phyloP scores from a whole-genome alignment of 495 filamentous ascomycete species.

The Lasiosphaeria hispida region DNA sequence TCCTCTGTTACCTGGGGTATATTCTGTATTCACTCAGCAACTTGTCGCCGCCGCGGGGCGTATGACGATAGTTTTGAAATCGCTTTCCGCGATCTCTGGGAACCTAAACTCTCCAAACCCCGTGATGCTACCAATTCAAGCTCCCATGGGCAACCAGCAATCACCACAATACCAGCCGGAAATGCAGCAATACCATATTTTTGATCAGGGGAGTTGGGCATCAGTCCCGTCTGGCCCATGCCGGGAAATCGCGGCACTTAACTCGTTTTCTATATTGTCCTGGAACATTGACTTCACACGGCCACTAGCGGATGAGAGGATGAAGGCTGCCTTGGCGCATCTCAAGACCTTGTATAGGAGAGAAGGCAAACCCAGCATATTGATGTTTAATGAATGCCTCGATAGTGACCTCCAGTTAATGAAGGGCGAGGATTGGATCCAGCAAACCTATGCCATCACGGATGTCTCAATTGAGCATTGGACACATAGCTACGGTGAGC shows the following conservation, averaged over 20 bases:
- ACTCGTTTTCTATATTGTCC: conserved; percentile 21
- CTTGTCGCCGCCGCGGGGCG: no score
- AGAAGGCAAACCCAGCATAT: conserved; percentile 28
- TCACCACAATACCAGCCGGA: not conserved
- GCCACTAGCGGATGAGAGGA: conserved; percentile 35
- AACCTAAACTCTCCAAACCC: no score
- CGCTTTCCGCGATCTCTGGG: no score
- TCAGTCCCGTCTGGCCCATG: not conserved
- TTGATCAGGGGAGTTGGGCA: not conserved
- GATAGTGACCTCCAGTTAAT: conserved; percentile 41
- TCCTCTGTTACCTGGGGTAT: no score
- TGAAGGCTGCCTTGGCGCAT: conserved; percentile 42
- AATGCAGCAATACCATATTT: not conserved
- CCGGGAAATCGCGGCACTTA: not conserved
- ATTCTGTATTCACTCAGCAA: no score
- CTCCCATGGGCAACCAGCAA: no score
- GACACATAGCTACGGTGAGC: conserved; percentile 12
- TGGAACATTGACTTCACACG: conserved; percentile 57
- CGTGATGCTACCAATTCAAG: no score
- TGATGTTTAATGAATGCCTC: conserved; percentile 54
- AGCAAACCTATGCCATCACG: conserved; percentile 44
- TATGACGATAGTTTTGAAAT: no score
- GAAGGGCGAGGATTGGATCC: conserved; percentile 40
- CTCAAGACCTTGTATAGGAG: conserved; percentile 30
- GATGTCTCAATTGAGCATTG: conserved; percentile 33